Base-by-base conservation (phyloP, 306 rosid species). In the Corylus americana region DNA sequence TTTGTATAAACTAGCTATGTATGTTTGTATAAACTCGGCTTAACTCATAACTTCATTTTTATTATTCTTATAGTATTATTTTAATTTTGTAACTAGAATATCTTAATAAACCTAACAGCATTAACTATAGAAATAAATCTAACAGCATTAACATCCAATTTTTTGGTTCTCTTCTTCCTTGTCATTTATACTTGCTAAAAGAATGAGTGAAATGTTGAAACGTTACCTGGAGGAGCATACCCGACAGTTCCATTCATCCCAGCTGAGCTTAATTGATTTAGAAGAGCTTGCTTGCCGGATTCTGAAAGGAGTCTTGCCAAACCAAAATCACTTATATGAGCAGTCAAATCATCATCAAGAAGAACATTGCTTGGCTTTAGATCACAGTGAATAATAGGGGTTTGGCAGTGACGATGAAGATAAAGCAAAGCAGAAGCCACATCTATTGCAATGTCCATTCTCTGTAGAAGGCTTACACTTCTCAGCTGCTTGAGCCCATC, bases 281-380 rank as follows among this genome's bases (percentile, higher is more conserved):
- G 37, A 37, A 48, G 27, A 59, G 54, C 57, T 18, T 78, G 44
- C 54, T 10, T 45, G 7, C 22, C 11, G 4, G 64, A 70, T 10
- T 25, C 39, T 5, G 4, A 66, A 59, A 79, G 82, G 17, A 79
- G 22, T 71, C 77, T 61, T 59, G 82, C 66, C 8, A 79, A 48
- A 63, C 77, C 73, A 49, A 79, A 79, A 61, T 79, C 77, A 0
- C 53, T 59, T 25, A 79, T 25, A 37, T 57, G 77, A 51, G 71
- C 81, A 12, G 6, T 47, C 76, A 79, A 5, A 2, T 78, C 55
- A 47, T 61, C 70, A 35, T 72, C 73, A 0, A 71, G 57, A 66
- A 78, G 77, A 57, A 78, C 42, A 62, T 79, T 79, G 63, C 73
- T 72, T 44, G 82, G 82, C 53, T 79, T 72, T 4, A 72, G 66